Conservation (phyloP, 371 early-diverging fungal species). For the Synchytrium microbalum region DNA sequence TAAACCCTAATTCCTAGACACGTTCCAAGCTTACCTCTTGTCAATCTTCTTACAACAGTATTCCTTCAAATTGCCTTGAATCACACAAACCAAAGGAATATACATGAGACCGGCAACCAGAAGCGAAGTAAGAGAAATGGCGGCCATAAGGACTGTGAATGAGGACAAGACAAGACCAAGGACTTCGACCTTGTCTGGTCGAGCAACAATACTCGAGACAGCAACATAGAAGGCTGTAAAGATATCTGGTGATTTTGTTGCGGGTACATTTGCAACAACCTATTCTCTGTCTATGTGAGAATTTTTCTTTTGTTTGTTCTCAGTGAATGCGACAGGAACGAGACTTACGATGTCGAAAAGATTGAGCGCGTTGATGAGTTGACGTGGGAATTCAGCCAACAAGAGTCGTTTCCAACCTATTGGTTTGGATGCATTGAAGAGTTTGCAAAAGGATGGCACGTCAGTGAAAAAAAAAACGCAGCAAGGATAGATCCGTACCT, state of each 20-base stretch:
- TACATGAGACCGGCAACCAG: constrained; percentile 64
- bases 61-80: constrained; percentile 85
- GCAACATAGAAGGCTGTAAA: neutral
- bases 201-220: neutral
- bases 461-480: neutral
- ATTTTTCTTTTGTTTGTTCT: neutral
- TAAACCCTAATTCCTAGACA: neutral
- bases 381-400: constrained; percentile 79
- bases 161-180: constrained; percentile 28
- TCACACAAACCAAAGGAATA: constrained; percentile 67
- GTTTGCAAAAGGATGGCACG: constrained; percentile 4
- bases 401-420: constrained; percentile 79
- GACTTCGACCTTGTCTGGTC: constrained; percentile 5
- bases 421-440: neutral
- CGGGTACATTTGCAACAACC: neutral
- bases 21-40: constrained; percentile 47
- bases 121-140: constrained; percentile 45
- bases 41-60: constrained; percentile 87
- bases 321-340: neutral
- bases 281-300: constrained; percentile 1
- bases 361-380: constrained; percentile 54
- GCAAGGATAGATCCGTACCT: constrained; percentile 34
- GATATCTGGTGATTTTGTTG: neutral
- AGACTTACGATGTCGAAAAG: constrained; percentile 24
- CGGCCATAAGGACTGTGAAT: constrained; percentile 62